These are phyloP conservation scores for Cytospora piceicola DNA, from an alignment of 2,329 filamentous ascomycete genomes.

Conservation along the genomic window DNA sequence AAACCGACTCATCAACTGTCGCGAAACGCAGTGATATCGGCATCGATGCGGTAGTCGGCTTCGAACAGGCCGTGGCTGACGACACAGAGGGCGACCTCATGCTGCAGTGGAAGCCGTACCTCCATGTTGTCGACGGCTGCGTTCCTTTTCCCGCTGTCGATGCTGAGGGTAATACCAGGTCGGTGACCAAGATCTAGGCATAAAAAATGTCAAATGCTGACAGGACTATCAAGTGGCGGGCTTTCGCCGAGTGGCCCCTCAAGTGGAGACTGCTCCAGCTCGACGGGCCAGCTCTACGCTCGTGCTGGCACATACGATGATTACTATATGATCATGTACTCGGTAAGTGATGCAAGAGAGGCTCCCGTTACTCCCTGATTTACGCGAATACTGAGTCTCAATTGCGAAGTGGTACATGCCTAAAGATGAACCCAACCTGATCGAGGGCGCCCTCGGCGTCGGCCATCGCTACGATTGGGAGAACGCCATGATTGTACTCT, in stretches of 20 bases:
- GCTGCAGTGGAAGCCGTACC: slow-evolving; percentile 58
- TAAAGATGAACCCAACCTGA: slow-evolving; percentile 45
- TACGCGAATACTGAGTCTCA: background rate
- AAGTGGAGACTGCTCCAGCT: slow-evolving; percentile 40
- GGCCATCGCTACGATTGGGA: slow-evolving; percentile 49
- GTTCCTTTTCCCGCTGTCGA: slow-evolving; percentile 67
- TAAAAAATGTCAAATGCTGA: background rate
- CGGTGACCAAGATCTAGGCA: slow-evolving; percentile 28
- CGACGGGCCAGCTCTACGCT: slow-evolving; percentile 45
- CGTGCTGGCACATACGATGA: slow-evolving; percentile 38
- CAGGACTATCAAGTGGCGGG: slow-evolving; percentile 38
- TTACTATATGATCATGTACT: slow-evolving; percentile 46
- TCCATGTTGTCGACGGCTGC: slow-evolving; percentile 61
- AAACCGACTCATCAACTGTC: slow-evolving; percentile 18
- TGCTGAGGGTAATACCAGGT: slow-evolving; percentile 60
- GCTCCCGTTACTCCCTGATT: background rate
- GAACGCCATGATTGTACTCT: slow-evolving; percentile 40
- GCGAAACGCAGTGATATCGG: slow-evolving; percentile 36
- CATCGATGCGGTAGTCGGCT: slow-evolving; percentile 51
- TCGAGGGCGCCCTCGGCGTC: slow-evolving; percentile 31
- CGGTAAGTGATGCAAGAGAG: slow-evolving; percentile 32
- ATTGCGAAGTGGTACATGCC: slow-evolving; percentile 45
- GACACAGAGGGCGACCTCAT: slow-evolving; percentile 51
- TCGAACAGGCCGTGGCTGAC: slow-evolving; percentile 55
- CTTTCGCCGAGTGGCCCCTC: slow-evolving; percentile 39